A percentile compares a stretch with the other conserved stretches of the same genome.
These are phyloP conservation scores for Coccomyxa sp. DNA, from an alignment of 139 green algal genomes.

Conservation along the genomic window DNA sequence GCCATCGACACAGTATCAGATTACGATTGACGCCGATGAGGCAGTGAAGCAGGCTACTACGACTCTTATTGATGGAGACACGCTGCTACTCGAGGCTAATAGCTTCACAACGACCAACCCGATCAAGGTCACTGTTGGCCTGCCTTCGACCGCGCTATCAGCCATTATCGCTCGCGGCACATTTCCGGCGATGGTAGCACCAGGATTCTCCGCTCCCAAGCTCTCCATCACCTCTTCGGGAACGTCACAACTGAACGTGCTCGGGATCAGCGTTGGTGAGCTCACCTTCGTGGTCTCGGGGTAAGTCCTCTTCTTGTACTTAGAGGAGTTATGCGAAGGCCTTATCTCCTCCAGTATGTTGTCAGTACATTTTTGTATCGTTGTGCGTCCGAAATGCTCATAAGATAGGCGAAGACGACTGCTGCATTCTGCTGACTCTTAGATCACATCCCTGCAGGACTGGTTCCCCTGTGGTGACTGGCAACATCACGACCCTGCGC, in stretches of 20 bases:
- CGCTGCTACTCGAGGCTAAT: background rate
- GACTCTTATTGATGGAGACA: background rate
- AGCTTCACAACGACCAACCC: background rate
- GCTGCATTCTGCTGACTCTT: too few species aligned
- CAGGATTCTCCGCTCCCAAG: background rate
- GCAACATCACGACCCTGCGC: background rate
- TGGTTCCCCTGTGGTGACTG: background rate
- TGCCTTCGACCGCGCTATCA: background rate
- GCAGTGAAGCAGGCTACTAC: background rate
- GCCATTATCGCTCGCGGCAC: background rate
- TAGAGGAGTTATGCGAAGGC: background rate
- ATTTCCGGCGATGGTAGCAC: background rate
- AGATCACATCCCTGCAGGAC: background rate
- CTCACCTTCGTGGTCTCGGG: background rate
- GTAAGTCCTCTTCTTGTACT: background rate
- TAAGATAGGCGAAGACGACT: background rate
- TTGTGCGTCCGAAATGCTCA: background rate
- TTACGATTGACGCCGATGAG: background rate
- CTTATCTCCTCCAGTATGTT: background rate
- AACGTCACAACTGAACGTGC: background rate
- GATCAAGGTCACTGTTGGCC: slow-evolving; percentile 2
- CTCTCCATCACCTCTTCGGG: background rate
- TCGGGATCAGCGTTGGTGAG: background rate
- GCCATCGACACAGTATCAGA: background rate
- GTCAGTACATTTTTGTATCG: background rate